Percentiles rank a stretch among this genome's conserved stretches.
Conservation (phyloP, 495 filamentous ascomycete genomes). For the Aspergillus nidulans region DNA sequence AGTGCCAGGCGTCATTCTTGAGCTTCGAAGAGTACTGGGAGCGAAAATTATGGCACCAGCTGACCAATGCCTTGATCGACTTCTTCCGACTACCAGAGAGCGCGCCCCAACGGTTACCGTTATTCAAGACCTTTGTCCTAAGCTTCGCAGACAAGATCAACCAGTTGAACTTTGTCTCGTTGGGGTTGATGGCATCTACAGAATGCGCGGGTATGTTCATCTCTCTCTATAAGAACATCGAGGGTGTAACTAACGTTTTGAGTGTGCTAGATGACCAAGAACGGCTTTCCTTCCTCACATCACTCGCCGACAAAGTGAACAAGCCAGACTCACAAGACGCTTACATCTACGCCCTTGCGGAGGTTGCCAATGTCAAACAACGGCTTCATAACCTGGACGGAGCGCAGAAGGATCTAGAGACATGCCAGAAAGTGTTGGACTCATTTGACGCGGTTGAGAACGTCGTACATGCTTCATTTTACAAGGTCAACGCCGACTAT, state of each 20-base stretch:
- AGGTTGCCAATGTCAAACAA: conserved; percentile 85
- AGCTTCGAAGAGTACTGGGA: conserved; percentile 98
- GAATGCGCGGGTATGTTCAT: conserved; percentile 72
- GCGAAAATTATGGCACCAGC: conserved; percentile 98
- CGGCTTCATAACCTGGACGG: conserved; percentile 68
- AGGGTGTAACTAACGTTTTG: background rate
- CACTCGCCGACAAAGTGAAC: conserved; percentile 83
- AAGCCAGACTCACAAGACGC: conserved; percentile 92
- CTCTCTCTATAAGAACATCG: background rate
- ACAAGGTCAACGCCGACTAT: conserved; percentile 91
- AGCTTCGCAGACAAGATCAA: conserved; percentile 98
- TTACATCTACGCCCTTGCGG: conserved; percentile 87
- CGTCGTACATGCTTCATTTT: conserved; percentile 94
- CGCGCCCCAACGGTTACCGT: conserved; percentile 73
- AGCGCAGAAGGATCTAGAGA: conserved; percentile 79
- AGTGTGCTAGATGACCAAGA: conserved; percentile 69
- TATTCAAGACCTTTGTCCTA: conserved; percentile 93
- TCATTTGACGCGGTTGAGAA: conserved; percentile 93
- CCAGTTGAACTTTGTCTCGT: conserved; percentile 89
- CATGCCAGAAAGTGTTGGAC: conserved; percentile 82
- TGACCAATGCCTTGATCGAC: conserved; percentile 81
- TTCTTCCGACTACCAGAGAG: conserved; percentile 84
- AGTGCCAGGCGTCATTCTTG: conserved; percentile 82
- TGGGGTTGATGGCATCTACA: conserved; percentile 80
- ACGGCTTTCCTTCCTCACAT: conserved; percentile 78